Base-by-base conservation (phyloP, 2,329 filamentous ascomycete genomes). In the Exophiala lecanii-corni region DNA sequence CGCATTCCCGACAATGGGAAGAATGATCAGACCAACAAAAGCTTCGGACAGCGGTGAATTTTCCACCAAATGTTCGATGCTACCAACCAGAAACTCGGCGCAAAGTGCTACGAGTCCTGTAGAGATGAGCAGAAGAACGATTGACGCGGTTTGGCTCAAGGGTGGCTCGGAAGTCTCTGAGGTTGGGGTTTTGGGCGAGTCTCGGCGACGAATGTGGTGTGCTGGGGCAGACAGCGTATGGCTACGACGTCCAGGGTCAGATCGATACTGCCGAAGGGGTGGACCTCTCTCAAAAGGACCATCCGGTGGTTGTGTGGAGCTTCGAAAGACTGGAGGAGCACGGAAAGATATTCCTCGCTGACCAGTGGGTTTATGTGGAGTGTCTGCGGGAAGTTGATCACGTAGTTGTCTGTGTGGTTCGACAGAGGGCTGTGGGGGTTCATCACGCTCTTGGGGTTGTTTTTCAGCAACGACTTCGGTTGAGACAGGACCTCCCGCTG, bases 51-150 rank as follows among this genome's bases (percentile, higher is more conserved):
- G 66, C 17, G 55, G 50, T 10, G 66, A 68, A 2, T 61, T 63
- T 2, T 58, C 55, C 1, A 76, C 75, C 39, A 82, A 62, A 12
- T 67, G 72, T 40, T 75, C 67, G 53, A 82, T 81, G 28, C 74
- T 73, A 47, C 69, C 67, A 32, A 81, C 78, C 74, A 82, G 77
- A 58, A 74, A 81, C 56, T 82, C 79, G 4, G 78, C 80, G 55
- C 86, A 94, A 21, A 92, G 72, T 1, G 85, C 88, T 32, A 94
- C 88, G 42, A 91, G 70, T 31, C 81, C 82, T 2, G 87, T 94
- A 0, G 84, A 81, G 13, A 77, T 68, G 3, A 73, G 72, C 2
- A 96, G 78, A 0, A 85, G 84, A 32, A 77, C 69, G 4, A 94
- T 58, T 2, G 89, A 87, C 7, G 88, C 85, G 18, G 70, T 62